phyloP scores from a whole-genome alignment of 805 yeast genomes.

The Yarrowia sp. region DNA sequence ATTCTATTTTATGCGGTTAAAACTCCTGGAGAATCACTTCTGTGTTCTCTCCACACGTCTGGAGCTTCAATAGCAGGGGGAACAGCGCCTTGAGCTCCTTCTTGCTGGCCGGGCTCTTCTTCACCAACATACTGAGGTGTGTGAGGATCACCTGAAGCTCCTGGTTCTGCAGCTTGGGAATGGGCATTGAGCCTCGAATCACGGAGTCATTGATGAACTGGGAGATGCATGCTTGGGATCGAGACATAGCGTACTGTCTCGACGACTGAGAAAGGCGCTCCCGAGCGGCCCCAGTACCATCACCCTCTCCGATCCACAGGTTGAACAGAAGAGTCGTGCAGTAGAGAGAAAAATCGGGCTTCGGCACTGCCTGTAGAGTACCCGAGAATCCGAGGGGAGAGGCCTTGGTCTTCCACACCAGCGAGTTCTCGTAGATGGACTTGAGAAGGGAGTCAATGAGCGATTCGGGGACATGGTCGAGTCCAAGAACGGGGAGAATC shows the following conservation, averaged over 20 bases:
- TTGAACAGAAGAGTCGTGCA: constrained; percentile 2
- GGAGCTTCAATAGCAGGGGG: constrained; percentile 14
- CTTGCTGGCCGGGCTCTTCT: constrained; percentile 1
- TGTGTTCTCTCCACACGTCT: not conserved
- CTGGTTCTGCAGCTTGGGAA: constrained; percentile 9
- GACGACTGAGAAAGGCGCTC: not conserved
- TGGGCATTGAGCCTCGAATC: constrained; percentile 24
- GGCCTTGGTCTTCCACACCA: constrained; percentile 15
- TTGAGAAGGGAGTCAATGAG: constrained; percentile 5
- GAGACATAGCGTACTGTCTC: constrained; percentile 2
- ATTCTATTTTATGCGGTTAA: constrained; percentile 1
- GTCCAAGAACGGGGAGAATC: constrained; percentile 6
- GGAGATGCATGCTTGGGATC: constrained; percentile 6
- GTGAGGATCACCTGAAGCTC: constrained; percentile 8
- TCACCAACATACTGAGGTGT: not conserved
- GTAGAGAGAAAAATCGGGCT: constrained; percentile 17
- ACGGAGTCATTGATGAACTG: constrained; percentile 5
- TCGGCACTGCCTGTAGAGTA: not conserved
- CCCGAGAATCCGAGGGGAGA: constrained; percentile 13
- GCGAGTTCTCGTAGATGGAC: constrained; percentile 8
- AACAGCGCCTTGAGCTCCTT: constrained; percentile 4
- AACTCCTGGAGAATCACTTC: constrained; percentile 13
- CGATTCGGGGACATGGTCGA: not conserved
- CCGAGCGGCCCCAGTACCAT: constrained; percentile 5
- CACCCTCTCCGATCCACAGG: constrained; percentile 9